Conservation (phyloP, 441 rosid species). For the Corymbia calophylla region DNA sequence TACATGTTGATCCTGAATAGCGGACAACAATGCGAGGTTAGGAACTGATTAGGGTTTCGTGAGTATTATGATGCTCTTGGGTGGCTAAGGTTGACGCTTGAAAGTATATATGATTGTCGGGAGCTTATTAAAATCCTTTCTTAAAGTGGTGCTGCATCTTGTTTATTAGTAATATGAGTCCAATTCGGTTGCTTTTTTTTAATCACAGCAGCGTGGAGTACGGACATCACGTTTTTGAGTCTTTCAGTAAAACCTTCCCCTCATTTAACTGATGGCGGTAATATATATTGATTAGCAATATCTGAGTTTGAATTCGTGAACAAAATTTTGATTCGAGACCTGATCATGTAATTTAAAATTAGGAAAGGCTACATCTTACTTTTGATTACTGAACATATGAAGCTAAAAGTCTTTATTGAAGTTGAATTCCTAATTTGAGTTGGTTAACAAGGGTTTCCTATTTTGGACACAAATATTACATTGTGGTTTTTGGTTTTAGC, state of each 20-base stretch:
- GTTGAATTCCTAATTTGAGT: background rate
- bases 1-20: background rate
- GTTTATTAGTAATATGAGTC: background rate
- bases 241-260: background rate
- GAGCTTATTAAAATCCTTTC: background rate
- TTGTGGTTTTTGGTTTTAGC: background rate
- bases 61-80: background rate
- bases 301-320: background rate
- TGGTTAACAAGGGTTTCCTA: background rate
- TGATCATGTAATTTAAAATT: background rate
- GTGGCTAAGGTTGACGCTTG: background rate
- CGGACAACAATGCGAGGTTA: background rate
- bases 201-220: background rate
- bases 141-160: background rate
- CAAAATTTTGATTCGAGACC: background rate
- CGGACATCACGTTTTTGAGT: background rate
- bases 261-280: too few relatives aligned
- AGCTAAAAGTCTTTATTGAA: background rate
- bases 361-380: background rate
- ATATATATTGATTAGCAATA: background rate
- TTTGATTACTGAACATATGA: background rate
- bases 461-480: too few relatives aligned
- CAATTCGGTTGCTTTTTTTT: background rate
- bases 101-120: background rate
- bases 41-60: background rate